Evolutionary conservation across 257 asterid species (phyloP), one percentile per base, ranked within the genome.

Genomic region (Thymus mandschuricus): DNA sequence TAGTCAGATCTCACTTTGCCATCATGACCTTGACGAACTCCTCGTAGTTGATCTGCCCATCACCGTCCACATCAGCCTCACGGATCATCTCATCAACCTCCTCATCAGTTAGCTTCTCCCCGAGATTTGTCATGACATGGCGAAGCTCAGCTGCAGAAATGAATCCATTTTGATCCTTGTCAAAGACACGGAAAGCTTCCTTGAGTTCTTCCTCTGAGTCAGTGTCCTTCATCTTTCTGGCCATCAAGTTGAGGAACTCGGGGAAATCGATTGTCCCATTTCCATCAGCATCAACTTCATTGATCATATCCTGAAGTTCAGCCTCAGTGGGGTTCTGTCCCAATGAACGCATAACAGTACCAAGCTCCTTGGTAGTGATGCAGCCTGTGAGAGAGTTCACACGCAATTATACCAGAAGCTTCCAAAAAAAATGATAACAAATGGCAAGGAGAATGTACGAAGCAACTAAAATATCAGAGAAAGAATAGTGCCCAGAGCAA

Each of bases 11-110:
- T 83, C 85, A 87, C 86, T 90, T 90, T 83, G 97, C 97, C 97
- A 90, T 90, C 97, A 90, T 90, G 80, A 90, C 91, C 93, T 86
- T 90, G 81, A 88, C 93, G 49, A 90, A 90, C 88, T 90, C 97
- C 71, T 90, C 96, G 41, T 88, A 90, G 86, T 88, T 88, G 83
- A 90, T 90, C 86, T 90, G 97, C 15, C 97, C 97, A 68, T 90
- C 97, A 34, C 97, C 97, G 69, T 90, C 97, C 59, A 88, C 92
- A 63, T 90, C 97, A 34, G 97, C 97, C 80, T 88, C 97, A 10
- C 97, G 96, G 71, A 90, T 86, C 96, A 90, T 90, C 88, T 90
- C 96, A 31, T 90, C 97, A 48, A 90, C 97, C 82, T 90, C 97
- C 67, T 90, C 97, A 12, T 88, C 96, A 0, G 97, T 86, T 52